Evolutionary conservation across 805 yeast genomes (phyloP), one percentile per base, ranked within the genome.

Genomic region (Huiozyma sinensis): DNA sequence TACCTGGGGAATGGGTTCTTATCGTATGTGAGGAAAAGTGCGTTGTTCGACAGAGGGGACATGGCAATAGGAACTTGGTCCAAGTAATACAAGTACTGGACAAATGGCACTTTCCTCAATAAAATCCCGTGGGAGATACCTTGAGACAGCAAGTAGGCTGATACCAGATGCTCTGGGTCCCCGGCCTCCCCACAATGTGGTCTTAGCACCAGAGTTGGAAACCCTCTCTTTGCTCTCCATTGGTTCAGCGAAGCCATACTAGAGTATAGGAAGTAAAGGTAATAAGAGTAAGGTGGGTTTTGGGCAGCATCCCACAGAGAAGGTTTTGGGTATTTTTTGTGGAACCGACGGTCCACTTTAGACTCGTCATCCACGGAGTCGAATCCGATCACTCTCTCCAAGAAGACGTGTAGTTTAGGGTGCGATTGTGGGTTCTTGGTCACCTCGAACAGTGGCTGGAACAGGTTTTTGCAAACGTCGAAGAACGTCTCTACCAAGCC

Each of bases 121-220:
- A 90, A 64, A 44, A 92, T 94, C 46, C 99, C 99, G 62, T 92
- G 99, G 9, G 95, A 85, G 47, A 92, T 92, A 42, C 95, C 86
- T 57, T 90, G 94, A 1, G 97, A 80, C 1, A 92, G 77, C 56
- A 92, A 66, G 56, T 83, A 92, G 1, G 98, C 89, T 41, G 89
- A 75, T 38, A 89, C 85, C 58, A 94, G 71, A 68, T 92, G 98
- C 58, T 92, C 97, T 1, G 97, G 97, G 59, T 92, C 98, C 47
- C 99, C 99, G n/a, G 98, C 99, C 65, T 92, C 99, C 50, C 99
- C 99, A 54, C 95, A 86, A 64, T 92, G 99, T 4, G 99, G 99
- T 56, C 98, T 76, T 55, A 92, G 69, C n/a, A 87, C 94, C 65
- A 92, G 81, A 0, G 97, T 89, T 61, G 84, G 89, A 65, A 77